These are phyloP conservation scores for Wakefieldia striispora DNA, from an alignment of 768 basidiomycete genomes.

Conservation along the genomic window DNA sequence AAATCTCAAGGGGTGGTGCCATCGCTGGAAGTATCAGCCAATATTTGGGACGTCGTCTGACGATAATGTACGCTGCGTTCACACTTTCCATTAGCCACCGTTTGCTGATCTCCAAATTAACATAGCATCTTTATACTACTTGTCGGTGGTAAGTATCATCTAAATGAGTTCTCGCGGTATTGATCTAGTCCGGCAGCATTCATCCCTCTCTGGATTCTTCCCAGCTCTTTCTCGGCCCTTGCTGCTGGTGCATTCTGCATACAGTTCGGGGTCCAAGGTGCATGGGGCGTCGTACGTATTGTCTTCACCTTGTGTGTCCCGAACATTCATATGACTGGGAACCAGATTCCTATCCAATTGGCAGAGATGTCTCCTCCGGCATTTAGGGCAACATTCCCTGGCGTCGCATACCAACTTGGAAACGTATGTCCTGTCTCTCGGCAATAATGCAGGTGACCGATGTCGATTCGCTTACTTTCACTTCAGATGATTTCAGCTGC, in stretches of 20 bases:
- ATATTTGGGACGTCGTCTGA: slow-evolving; percentile 79
- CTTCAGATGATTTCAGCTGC: slow-evolving; percentile 63
- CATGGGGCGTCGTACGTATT: slow-evolving; percentile 76
- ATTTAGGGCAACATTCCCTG: slow-evolving; percentile 86
- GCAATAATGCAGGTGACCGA: background rate
- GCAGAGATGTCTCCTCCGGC: slow-evolving; percentile 86
- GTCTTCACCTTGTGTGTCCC: background rate
- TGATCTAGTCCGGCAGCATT: slow-evolving; percentile 32
- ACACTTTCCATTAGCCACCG: background rate
- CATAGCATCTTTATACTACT: slow-evolving; percentile 24
- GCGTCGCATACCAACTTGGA: slow-evolving; percentile 82
- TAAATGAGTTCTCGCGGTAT: background rate
- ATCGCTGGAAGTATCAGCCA: slow-evolving; percentile 74
- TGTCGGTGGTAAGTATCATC: slow-evolving; percentile 22
- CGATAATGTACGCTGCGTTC: slow-evolving; percentile 48
- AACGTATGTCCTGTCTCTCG: slow-evolving; percentile 39
- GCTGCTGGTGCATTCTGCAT: slow-evolving; percentile 84
- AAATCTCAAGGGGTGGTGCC: slow-evolving; percentile 52
- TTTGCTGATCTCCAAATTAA: background rate
- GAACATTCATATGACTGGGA: background rate
- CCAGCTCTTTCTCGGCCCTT: slow-evolving; percentile 62
- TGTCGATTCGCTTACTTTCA: background rate
- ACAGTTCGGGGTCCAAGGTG: slow-evolving; percentile 87
- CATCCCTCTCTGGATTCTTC: slow-evolving; percentile 86
- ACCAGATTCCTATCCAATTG: slow-evolving; percentile 69